A percentile compares a stretch with the other conserved stretches of the same genome.
These are phyloP conservation scores for Fusarium sp. DNA, from an alignment of 2,329 filamentous ascomycete genomes.

Conservation along the genomic window DNA sequence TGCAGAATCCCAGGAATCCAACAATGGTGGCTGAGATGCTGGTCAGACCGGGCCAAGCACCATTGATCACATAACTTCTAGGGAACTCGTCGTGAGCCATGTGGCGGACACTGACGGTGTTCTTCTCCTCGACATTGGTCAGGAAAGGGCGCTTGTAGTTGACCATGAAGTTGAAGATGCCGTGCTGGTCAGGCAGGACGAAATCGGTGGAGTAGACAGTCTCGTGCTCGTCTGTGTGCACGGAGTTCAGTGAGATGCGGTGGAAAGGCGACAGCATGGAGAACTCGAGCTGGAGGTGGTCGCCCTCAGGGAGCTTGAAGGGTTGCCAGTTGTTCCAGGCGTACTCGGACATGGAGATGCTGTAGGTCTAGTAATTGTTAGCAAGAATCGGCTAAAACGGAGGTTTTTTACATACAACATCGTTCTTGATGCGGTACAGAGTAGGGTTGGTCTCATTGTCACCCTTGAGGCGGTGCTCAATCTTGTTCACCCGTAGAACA, in stretches of 20 bases:
- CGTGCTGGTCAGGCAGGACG: conserved; percentile 93
- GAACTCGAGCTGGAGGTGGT: conserved; percentile 93
- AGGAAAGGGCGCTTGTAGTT: conserved; percentile 98
- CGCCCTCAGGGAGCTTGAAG: conserved; percentile 76
- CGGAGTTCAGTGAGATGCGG: conserved; percentile 77
- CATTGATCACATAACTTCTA: conserved; percentile 88
- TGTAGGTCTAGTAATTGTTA: conserved; percentile 74
- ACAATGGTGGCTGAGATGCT: conserved; percentile 86
- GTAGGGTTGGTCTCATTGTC: conserved; percentile 78
- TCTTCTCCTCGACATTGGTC: conserved; percentile 91
- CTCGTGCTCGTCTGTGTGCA: conserved; percentile 71
- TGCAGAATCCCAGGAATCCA: conserved; percentile 88
- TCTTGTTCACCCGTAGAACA: conserved; percentile 84
- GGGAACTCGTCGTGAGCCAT: conserved; percentile 98
- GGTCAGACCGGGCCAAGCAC: conserved; percentile 93
- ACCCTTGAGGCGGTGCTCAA: conserved; percentile 79
- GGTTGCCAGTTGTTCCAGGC: conserved; percentile 78
- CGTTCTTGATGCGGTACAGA: conserved; percentile 96
- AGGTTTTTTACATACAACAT: conserved; percentile 76
- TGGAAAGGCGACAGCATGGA: conserved; percentile 99
- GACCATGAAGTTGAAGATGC: conserved; percentile 97
- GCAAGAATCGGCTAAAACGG: neutral
- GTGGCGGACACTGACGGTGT: conserved; percentile 93
- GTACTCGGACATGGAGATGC: conserved; percentile 91
- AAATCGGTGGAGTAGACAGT: conserved; percentile 82